These are phyloP conservation scores for Thozetella sp. DNA, from an alignment of 495 filamentous ascomycete genomes.

Conservation along the genomic window DNA sequence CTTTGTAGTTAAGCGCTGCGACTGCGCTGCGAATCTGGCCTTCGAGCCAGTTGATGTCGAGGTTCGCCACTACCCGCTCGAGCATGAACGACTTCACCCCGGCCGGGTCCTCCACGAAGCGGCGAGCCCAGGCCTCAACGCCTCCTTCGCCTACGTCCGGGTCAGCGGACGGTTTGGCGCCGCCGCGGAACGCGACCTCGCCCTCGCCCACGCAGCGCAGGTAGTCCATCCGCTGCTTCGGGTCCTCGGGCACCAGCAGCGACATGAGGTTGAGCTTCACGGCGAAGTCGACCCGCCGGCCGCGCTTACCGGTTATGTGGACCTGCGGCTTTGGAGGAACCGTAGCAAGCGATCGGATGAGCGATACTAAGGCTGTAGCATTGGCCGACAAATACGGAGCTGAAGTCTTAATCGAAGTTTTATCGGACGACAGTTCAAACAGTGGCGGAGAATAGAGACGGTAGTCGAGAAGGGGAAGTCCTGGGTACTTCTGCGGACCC, in stretches of 20 bases:
- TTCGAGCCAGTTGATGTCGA: constrained; percentile 52
- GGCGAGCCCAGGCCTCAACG: constrained; percentile 49
- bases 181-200: constrained; percentile 50
- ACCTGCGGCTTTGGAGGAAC: constrained; percentile 55
- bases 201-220: constrained; percentile 48
- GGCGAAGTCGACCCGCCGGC: constrained; percentile 42
- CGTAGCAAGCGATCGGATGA: constrained; percentile 45
- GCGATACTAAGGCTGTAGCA: constrained; percentile 35
- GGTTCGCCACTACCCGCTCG: constrained; percentile 49
- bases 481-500: constrained; percentile 36
- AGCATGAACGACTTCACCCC: constrained; percentile 50
- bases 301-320: constrained; percentile 41
- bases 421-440: constrained; percentile 47
- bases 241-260: constrained; percentile 41
- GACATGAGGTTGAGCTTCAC: constrained; percentile 55
- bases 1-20: constrained; percentile 43
- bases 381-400: constrained; percentile 39
- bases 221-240: constrained; percentile 48
- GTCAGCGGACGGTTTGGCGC: constrained; percentile 30
- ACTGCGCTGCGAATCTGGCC: constrained; percentile 50
- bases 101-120: constrained; percentile 46
- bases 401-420: constrained; percentile 43
- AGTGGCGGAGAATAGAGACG: constrained; percentile 47
- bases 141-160: constrained; percentile 39
- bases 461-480: constrained; percentile 52